Conservation (phyloP, 2,329 filamentous ascomycete species). For the Xylariaceae sp. region DNA sequence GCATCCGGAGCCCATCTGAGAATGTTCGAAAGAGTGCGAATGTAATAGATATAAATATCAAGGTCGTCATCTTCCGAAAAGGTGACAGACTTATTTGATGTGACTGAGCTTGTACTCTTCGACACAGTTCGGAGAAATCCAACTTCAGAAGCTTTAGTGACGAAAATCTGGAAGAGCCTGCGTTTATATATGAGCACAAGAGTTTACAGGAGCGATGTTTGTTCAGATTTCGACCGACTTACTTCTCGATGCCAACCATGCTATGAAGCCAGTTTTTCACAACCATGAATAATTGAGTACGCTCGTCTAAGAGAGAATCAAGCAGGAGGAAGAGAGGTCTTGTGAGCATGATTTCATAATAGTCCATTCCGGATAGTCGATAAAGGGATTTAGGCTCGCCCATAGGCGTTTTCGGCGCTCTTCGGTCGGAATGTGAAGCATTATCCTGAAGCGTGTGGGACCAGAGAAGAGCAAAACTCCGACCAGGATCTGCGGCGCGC, state of each 20-base stretch:
- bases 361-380: conserved; percentile 52
- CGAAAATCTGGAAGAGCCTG: conserved; percentile 59
- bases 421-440: conserved; percentile 39
- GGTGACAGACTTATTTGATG: conserved; percentile 26
- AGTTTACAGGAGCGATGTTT: too few species aligned
- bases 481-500: conserved; percentile 56
- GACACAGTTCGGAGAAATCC: conserved; percentile 44
- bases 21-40: conserved; percentile 70
- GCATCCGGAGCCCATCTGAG: conserved; percentile 64
- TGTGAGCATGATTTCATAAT: conserved; percentile 71
- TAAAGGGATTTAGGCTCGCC: conserved; percentile 31
- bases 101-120: conserved; percentile 20
- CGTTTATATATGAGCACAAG: conserved; percentile 18
- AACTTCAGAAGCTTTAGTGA: conserved; percentile 54
- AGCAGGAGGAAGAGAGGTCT: conserved; percentile 78
- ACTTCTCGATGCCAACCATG: conserved; percentile 61
- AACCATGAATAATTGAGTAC: conserved; percentile 70
- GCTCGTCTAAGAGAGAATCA: conserved; percentile 70
- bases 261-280: conserved; percentile 77
- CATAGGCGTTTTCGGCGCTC: conserved; percentile 37
- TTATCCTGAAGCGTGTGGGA: conserved; percentile 69
- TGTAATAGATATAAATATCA: conserved; percentile 72
- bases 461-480: conserved; percentile 75
- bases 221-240: too few species aligned
- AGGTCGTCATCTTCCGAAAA: conserved; percentile 63